Evolutionary conservation across 2,329 filamentous ascomycete genomes (phyloP).

Genomic region (Ampelomyces quisqualis): DNA sequence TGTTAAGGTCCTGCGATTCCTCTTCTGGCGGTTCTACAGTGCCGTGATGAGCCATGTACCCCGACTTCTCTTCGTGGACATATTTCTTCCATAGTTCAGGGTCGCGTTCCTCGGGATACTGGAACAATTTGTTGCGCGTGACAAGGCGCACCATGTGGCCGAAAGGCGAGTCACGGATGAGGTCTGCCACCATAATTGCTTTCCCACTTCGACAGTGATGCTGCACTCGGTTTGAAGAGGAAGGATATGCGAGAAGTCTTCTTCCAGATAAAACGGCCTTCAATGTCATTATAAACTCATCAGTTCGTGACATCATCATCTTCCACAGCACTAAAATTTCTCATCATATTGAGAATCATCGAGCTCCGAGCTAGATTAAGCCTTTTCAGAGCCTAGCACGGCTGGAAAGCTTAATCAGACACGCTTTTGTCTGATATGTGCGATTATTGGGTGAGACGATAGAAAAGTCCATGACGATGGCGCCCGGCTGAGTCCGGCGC

Average conservation of each 20-base stretch:
- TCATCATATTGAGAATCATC: not conserved
- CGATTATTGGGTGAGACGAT: constrained; percentile 1
- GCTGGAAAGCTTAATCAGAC: constrained; percentile 5
- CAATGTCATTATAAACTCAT: not conserved
- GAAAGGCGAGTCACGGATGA: constrained; percentile 26
- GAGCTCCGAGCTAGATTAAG: not conserved
- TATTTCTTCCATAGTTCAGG: constrained; percentile 52
- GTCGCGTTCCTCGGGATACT: constrained; percentile 52
- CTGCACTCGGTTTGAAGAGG: not conserved
- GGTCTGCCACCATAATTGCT: constrained; percentile 14
- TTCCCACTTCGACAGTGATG: not conserved
- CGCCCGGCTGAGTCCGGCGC: constrained; percentile 7
- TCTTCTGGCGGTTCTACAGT: constrained; percentile 41
- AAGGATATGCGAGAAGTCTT: no score
- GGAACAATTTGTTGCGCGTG: constrained; percentile 41
- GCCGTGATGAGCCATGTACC: constrained; percentile 51
- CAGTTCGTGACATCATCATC: not conserved
- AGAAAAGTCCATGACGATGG: constrained; percentile 14
- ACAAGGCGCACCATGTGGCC: constrained; percentile 47
- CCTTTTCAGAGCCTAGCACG: not conserved
- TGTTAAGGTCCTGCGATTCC: constrained; percentile 22
- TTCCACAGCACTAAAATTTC: not conserved
- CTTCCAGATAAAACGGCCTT: no score
- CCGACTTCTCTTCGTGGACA: constrained; percentile 53
- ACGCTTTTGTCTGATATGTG: not conserved